Evolutionary conservation across 208 protist species (phyloP).

Genomic region (Trypanosoma boissoni): DNA sequence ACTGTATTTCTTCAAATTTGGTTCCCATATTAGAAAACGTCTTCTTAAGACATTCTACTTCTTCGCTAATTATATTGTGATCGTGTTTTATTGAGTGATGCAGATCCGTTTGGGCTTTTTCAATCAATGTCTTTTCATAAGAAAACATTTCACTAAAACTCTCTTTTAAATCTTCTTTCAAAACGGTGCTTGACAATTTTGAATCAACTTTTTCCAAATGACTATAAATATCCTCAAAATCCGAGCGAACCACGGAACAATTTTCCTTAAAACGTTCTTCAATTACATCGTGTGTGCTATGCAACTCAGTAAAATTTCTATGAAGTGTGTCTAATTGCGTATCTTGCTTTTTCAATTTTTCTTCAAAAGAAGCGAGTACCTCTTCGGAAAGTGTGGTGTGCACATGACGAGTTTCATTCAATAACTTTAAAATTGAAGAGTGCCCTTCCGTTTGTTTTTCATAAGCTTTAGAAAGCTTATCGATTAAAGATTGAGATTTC

Average conservation of each 20-base stretch:
- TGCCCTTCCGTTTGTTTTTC: slow-evolving; percentile 4
- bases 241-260: background rate
- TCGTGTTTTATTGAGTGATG: slow-evolving; percentile 2
- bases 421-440: slow-evolving; percentile 3
- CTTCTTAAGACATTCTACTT: slow-evolving; percentile 10
- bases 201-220: slow-evolving; percentile 5
- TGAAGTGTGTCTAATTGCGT: slow-evolving; percentile 8
- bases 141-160: background rate
- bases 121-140: background rate
- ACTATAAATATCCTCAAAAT: background rate
- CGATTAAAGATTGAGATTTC: slow-evolving; percentile 10
- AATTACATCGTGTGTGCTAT: slow-evolving; percentile 2
- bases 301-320: slow-evolving; percentile 8
- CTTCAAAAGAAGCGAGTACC: background rate
- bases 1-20: slow-evolving; percentile 6
- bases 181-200: background rate
- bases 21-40: slow-evolving; percentile 1
- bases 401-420: slow-evolving; percentile 14
- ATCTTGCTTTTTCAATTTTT: slow-evolving; percentile 1
- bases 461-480: slow-evolving; percentile 6
- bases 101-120: slow-evolving; percentile 7
- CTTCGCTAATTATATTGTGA: background rate
- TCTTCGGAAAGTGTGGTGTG: slow-evolving; percentile 9
- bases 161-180: slow-evolving; percentile 1
- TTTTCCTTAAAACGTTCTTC: background rate